Evolutionary conservation across 345 rosid species (phyloP), one percentile per base, ranked within the genome.

Genomic region (Anastatica hierochuntica): DNA sequence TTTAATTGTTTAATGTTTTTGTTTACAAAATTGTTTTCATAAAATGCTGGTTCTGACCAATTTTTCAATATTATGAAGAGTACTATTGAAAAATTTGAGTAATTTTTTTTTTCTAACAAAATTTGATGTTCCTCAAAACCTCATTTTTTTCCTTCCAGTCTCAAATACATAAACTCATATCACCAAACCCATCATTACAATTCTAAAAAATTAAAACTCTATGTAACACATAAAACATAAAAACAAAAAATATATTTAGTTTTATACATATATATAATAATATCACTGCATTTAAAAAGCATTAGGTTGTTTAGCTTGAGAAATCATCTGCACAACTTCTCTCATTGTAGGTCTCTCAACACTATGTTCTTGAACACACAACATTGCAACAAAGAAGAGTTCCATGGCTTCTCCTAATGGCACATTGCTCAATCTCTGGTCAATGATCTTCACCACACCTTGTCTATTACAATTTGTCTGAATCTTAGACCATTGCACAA

Each of bases 261-360:
- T 35, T 6, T 4, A 14, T 14, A 13, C 44, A 4, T 46, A 36
- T 47, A 39, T 49, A 37, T 10, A 37, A 43, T 43, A 47, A 18
- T 14, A 43, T 56, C 54, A 79, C 38, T 69, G 71, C 37, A 66
- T 66, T 55, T 71, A 67, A 67, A 66, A 69, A 42, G 82, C 69
- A 49, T 46, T 53, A 8, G 83, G 82, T 43, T 67, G 79, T 49
- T 69, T 79, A 45, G 83, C 84, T 68, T 83, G 78, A 37, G 87
- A 78, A 33, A 90, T 80, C 87, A 90, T 90, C 62, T 87, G 95
- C 49, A 86, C 92, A 17, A 90, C 94, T 56, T 89, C 97, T 57
- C 88, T 79, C 97, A 89, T 85, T 10, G 85, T 89, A 5, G 97
- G 97, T 44, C 98, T 79, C 70, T 90, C 95, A 24, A 90, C 84